Evolutionary conservation across 2,329 filamentous ascomycete genomes (phyloP), one percentile per base, ranked within the genome.

Genomic region (Stylonectria norvegica): DNA sequence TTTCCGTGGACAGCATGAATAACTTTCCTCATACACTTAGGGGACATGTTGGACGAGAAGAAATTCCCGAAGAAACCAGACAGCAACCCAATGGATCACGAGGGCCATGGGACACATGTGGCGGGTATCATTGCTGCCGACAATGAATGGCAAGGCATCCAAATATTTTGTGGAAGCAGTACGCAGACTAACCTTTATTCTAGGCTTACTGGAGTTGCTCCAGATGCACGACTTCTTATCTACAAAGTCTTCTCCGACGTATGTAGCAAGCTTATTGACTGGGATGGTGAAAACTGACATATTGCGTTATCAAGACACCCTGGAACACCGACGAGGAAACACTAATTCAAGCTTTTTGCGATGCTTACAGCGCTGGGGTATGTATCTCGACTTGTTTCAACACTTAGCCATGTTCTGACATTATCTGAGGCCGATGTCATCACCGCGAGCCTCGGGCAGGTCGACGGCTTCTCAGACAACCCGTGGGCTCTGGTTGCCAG

Each of bases 41-140:
- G 61, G 61, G 52, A 61, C 17, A 47, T 55, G 5, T 52, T 59
- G 8, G 45, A 62, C 18, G 59, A 62, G 42, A 51, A 45, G n/a
- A 41, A 41, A 28, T 51, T 50, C 17, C 60, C 61, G 1, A 63
- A 61, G 36, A 43, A 38, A 5, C 65, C 65, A 2, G 65, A 68
- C 28, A 48, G 52, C 14, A 61, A 66, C 20, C 64, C 64, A 0
- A 59, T 62, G 53, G 63, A 66, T 36, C 52, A 53, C 10, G 51
- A 58, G 28, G 61, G 61, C 1, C 65, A 68, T 25, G 65, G 65
- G 2, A 68, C 65, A 4, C 65, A 68, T 38, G 69, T 72, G 23
- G 66, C 72, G 14, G 73, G 73, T 15, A 72, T 72, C 17, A 67
- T 76, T 46, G 72, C 65, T 18, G 73, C 70, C 12, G 62, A 73